These are phyloP conservation scores for Schizopora paradoxa DNA, from an alignment of 1,284 basidiomycete species.

Conservation along the genomic window DNA sequence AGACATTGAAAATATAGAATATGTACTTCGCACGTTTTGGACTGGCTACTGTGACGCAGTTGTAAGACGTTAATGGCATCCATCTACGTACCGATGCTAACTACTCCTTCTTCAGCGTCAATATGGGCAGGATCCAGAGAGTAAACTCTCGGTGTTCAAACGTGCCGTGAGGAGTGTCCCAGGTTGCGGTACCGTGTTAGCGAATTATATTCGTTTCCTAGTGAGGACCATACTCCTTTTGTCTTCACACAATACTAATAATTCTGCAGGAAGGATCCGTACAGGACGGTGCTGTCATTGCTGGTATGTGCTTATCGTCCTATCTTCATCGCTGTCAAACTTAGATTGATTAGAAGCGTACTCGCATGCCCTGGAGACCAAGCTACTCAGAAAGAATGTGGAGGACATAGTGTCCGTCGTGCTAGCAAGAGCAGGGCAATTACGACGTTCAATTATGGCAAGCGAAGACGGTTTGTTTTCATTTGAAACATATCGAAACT, in stretches of 20 bases:
- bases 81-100: constrained; percentile 5
- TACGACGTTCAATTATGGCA: constrained; percentile 50
- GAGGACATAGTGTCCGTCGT: constrained; percentile 66
- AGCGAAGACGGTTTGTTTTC: constrained; percentile 36
- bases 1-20: constrained; percentile 50
- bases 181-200: constrained; percentile 65
- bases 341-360: constrained; percentile 43
- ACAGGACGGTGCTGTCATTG: constrained; percentile 20
- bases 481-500: constrained; percentile 4
- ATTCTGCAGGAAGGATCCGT: constrained; percentile 35
- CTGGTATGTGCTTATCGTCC: constrained; percentile 23
- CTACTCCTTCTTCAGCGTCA: constrained; percentile 37
- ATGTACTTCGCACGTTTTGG: constrained; percentile 59
- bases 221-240: constrained; percentile 32
- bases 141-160: constrained; percentile 37
- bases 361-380: constrained; percentile 48
- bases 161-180: constrained; percentile 66
- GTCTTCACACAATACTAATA: not conserved
- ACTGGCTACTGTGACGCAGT: constrained; percentile 55
- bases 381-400: constrained; percentile 48
- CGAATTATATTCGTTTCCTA: constrained; percentile 63
- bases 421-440: constrained; percentile 61
- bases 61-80: constrained; percentile 31
- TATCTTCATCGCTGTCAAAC: constrained; percentile 6
- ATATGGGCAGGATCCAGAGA: constrained; percentile 36